A percentile compares a stretch with the other conserved stretches of the same genome.
Evolutionary conservation across 805 yeast genomes (phyloP).

Genomic region (Candida insectorum): DNA sequence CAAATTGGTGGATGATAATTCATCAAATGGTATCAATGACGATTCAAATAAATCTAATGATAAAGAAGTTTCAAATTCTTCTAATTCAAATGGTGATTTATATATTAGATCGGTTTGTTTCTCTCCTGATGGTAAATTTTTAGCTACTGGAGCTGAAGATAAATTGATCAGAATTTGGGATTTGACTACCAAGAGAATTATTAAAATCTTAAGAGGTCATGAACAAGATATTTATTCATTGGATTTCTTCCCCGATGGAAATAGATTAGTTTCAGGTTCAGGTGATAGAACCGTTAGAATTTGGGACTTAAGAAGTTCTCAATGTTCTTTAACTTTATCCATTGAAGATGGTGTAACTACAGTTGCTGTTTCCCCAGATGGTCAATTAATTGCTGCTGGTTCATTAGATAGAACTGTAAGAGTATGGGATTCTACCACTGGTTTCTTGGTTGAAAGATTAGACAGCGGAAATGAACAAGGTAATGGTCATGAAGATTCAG

Average conservation of each 20-base stretch:
- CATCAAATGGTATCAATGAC: constrained; percentile 38
- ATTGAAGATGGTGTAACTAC: constrained; percentile 99
- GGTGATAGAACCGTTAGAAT: constrained; percentile 96
- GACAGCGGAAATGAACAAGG: constrained; percentile 86
- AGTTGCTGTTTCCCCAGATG: constrained; percentile 95
- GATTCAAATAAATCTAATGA: constrained; percentile 33
- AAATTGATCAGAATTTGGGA: constrained; percentile 95
- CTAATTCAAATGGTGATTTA: constrained; percentile 71
- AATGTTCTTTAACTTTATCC: constrained; percentile 80
- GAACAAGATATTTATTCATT: constrained; percentile 96
- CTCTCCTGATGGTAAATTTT: constrained; percentile 85
- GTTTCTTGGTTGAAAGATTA: constrained; percentile 85
- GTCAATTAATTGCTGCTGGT: constrained; percentile 92
- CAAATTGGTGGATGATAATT: constrained; percentile 74
- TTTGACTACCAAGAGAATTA: constrained; percentile 76
- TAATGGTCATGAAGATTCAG: constrained; percentile 95
- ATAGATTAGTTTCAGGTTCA: constrained; percentile 88
- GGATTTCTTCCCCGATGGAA: constrained; percentile 92
- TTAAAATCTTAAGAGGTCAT: constrained; percentile 85
- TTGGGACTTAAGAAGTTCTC: constrained; percentile 91
- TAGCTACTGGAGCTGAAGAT: constrained; percentile 94
- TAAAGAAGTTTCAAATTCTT: constrained; percentile 8
- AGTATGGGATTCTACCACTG: constrained; percentile 94
- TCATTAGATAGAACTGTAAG: constrained; percentile 92
- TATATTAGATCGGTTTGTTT: constrained; percentile 95